Evolutionary conservation across 768 basidiomycete species (phyloP).

Genomic region (Mycena filopes): DNA sequence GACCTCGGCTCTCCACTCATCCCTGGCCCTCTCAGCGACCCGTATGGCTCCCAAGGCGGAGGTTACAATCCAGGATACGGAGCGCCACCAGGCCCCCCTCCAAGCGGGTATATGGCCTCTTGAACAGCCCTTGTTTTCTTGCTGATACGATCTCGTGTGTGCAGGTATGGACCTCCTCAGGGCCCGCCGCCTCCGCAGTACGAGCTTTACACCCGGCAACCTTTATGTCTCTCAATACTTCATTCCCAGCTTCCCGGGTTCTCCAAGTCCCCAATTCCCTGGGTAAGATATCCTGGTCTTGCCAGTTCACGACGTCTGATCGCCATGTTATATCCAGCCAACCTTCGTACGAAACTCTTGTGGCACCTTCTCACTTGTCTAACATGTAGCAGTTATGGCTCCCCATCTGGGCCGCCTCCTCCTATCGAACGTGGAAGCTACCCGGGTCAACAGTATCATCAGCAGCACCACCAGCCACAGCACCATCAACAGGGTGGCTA

Average conservation of each 20-base stretch:
- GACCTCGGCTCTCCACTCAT: slow-evolving; percentile 2
- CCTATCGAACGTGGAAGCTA: slow-evolving; percentile 46
- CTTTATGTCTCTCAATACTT: background rate
- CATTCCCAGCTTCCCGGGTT: background rate
- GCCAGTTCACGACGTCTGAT: background rate
- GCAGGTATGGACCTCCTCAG: slow-evolving; percentile 29
- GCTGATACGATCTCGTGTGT: background rate
- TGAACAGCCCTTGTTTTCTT: background rate
- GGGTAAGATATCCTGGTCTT: slow-evolving; percentile 3
- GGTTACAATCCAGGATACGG: slow-evolving; percentile 53
- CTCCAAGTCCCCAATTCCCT: slow-evolving; percentile 1
- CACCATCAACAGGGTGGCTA: slow-evolving; percentile 28
- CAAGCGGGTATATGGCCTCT: slow-evolving; percentile 28
- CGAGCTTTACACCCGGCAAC: background rate
- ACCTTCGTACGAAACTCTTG: slow-evolving; percentile 14
- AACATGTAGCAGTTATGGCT: slow-evolving; percentile 39
- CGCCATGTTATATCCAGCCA: slow-evolving; percentile 31
- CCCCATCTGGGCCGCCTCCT: slow-evolving; percentile 48
- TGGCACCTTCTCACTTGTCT: background rate
- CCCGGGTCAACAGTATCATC: slow-evolving; percentile 57
- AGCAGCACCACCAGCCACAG: slow-evolving; percentile 45
- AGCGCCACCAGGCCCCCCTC: slow-evolving; percentile 44
- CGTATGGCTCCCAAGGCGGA: slow-evolving; percentile 36
- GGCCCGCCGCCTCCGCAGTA: slow-evolving; percentile 31
- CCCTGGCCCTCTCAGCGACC: slow-evolving; percentile 11